phyloP scores from a whole-genome alignment of 139 green algal genomes.

The Micromonas commoda region DNA sequence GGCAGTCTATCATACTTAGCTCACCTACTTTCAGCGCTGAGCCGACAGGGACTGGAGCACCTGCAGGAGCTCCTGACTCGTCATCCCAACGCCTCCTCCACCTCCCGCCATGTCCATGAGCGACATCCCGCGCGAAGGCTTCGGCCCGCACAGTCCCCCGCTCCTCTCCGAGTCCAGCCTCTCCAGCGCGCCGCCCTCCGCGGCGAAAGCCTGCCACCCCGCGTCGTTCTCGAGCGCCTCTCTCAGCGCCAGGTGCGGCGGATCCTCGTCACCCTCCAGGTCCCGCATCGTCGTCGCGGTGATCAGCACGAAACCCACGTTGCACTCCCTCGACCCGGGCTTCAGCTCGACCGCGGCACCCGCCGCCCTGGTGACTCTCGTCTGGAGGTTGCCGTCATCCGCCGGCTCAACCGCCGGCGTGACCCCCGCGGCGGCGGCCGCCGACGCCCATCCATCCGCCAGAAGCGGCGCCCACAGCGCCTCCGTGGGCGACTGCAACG shows the following conservation, averaged over 20 bases:
- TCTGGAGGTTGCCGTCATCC: neutral
- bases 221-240: neutral
- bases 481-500: neutral
- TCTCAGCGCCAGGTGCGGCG: neutral
- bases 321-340: neutral
- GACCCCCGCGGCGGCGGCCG: neutral
- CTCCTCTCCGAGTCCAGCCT: neutral
- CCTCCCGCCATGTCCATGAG: neutral
- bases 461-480: conserved; percentile 10
- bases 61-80: neutral
- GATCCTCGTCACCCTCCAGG: neutral
- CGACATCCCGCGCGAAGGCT: conserved; percentile 6
- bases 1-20: no score
- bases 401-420: neutral
- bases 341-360: neutral
- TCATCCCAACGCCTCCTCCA: neutral
- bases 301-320: conserved; percentile 8
- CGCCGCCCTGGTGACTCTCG: neutral
- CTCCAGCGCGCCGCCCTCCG: neutral
- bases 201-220: neutral
- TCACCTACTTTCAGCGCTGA: no score
- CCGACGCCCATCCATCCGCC: neutral
- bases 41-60: neutral
- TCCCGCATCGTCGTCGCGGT: neutral
- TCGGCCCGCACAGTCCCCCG: conserved; percentile 12